A percentile compares a stretch with the other conserved stretches of the same genome.
phyloP scores from a whole-genome alignment of 805 yeast species.

The Ogataea wickerhamii region DNA sequence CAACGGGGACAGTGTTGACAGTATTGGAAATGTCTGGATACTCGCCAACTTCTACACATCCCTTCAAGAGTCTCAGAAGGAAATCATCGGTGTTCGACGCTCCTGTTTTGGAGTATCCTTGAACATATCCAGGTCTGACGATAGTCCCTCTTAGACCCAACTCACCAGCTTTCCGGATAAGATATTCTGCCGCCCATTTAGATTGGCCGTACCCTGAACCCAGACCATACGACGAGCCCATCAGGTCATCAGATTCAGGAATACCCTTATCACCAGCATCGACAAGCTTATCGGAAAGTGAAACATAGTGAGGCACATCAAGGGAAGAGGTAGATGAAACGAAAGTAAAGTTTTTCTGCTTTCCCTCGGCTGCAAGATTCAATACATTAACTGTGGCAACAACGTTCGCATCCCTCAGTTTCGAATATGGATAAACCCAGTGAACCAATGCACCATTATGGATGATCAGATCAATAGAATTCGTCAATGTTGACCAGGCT shows the following conservation, averaged over 20 bases:
- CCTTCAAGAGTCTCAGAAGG: conserved; percentile 90
- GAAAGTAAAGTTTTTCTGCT: conserved; percentile 81
- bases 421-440: conserved; percentile 95
- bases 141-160: conserved; percentile 85
- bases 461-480: conserved; percentile 71
- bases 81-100: conserved; percentile 96
- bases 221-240: conserved; percentile 78
- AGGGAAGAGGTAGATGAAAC: conserved; percentile 94
- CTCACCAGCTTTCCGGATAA: conserved; percentile 83
- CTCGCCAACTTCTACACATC: conserved; percentile 81
- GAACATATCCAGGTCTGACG: conserved; percentile 93
- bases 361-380: conserved; percentile 72
- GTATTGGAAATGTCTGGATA: conserved; percentile 84
- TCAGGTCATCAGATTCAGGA: conserved; percentile 76
- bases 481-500: conserved; percentile 56
- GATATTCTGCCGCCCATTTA: conserved; percentile 94
- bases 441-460: conserved; percentile 98
- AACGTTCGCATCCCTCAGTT: conserved; percentile 90
- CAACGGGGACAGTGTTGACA: conserved; percentile 97
- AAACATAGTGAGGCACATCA: conserved; percentile 78
- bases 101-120: conserved; percentile 82
- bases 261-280: conserved; percentile 69
- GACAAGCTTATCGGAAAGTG: conserved; percentile 66
- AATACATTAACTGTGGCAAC: conserved; percentile 80
- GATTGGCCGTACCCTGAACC: conserved; percentile 96